Percentiles rank a stretch among this genome's conserved stretches.
These are phyloP conservation scores for Fusarium domesticum DNA, from an alignment of 2,329 filamentous ascomycete species.

Conservation along the genomic window DNA sequence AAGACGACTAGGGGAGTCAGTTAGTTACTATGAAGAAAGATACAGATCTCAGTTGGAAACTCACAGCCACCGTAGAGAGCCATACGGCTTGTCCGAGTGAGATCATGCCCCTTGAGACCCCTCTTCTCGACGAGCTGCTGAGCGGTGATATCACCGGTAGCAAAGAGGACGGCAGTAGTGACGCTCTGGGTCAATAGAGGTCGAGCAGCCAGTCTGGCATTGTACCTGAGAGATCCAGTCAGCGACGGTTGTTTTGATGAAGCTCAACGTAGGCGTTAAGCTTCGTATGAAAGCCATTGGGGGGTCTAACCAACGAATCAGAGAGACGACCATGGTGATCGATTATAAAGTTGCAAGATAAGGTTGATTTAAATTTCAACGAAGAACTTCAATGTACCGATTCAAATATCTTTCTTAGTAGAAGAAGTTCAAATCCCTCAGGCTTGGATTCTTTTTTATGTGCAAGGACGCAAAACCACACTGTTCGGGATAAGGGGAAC, in stretches of 20 bases:
- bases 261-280: not conserved
- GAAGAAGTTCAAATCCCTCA: too few species aligned
- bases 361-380: too few species aligned
- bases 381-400: too few species aligned
- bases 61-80: slow-evolving; percentile 72
- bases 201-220: slow-evolving; percentile 72
- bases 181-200: slow-evolving; percentile 88
- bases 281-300: slow-evolving; percentile 1
- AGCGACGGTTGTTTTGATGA: slow-evolving; percentile 10
- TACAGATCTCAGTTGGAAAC: slow-evolving; percentile 29
- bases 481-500: too few species aligned
- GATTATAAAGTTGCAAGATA: too few species aligned
- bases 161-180: slow-evolving; percentile 89
- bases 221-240: slow-evolving; percentile 63
- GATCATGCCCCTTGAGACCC: slow-evolving; percentile 73
- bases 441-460: too few species aligned
- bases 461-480: too few species aligned
- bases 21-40: slow-evolving; percentile 1
- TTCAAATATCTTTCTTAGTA: too few species aligned
- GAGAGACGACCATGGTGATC: slow-evolving; percentile 26
- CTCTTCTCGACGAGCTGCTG: slow-evolving; percentile 87
- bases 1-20: slow-evolving; percentile 61
- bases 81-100: slow-evolving; percentile 72
- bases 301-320: slow-evolving; percentile 33
- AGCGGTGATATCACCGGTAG: slow-evolving; percentile 83